Conservation (phyloP, 2,329 filamentous ascomycete genomes). For the Graphium sp. region DNA sequence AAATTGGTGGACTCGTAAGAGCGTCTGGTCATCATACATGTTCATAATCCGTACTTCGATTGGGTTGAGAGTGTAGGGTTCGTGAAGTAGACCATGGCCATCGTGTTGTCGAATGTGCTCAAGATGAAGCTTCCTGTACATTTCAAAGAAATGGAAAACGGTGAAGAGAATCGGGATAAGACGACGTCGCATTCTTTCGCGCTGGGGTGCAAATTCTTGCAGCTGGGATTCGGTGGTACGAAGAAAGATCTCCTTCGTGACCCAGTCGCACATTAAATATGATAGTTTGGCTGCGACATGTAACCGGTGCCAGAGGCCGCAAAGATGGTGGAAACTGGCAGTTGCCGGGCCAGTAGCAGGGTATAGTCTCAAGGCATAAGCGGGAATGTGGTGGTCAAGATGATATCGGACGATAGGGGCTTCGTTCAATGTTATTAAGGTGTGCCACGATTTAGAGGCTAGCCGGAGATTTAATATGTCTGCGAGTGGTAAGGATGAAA, state of each 20-base stretch:
- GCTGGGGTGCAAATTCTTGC: constrained; percentile 40
- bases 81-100: constrained; percentile 29
- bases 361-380: constrained; percentile 42
- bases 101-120: constrained; percentile 34
- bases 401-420: constrained; percentile 44
- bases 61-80: constrained; percentile 43
- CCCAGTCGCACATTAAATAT: constrained; percentile 44
- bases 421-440: constrained; percentile 42
- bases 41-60: constrained; percentile 45
- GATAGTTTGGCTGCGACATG: constrained; percentile 48
- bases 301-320: constrained; percentile 47
- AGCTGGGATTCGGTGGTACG: constrained; percentile 36
- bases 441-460: constrained; percentile 41
- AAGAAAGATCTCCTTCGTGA: constrained; percentile 48
- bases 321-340: constrained; percentile 42
- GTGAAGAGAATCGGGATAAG: constrained; percentile 48
- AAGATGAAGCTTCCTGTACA: constrained; percentile 40
- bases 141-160: constrained; percentile 52
- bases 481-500: constrained; percentile 40
- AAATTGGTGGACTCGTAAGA: constrained; percentile 45
- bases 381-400: constrained; percentile 39
- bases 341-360: constrained; percentile 28
- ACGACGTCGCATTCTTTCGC: constrained; percentile 46
- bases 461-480: constrained; percentile 42
- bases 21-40: constrained; percentile 47